A percentile compares a stretch with the other conserved stretches of the same genome.
These are phyloP conservation scores for Medicago ruthenica DNA, from an alignment of 306 rosid species.

Conservation along the genomic window DNA sequence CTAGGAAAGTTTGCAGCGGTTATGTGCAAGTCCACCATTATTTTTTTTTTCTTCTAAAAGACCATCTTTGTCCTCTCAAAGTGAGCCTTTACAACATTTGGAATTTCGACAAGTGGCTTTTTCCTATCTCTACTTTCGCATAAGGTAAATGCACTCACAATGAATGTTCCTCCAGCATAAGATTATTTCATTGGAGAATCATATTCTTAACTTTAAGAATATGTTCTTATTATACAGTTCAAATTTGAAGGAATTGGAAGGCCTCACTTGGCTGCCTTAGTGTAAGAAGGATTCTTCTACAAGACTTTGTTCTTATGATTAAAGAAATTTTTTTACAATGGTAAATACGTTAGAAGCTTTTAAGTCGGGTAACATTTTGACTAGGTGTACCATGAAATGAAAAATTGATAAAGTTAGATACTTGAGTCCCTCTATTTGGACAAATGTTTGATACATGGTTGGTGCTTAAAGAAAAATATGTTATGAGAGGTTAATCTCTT, in stretches of 20 bases:
- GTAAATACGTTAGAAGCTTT: neutral
- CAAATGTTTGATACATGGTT: too few species aligned
- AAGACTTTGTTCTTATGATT: neutral
- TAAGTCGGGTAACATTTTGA: neutral
- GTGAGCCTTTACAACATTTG: slow-evolving; percentile 17
- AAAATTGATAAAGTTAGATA: too few species aligned
- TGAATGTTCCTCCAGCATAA: slow-evolving; percentile 35
- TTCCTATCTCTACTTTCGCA: slow-evolving; percentile 37
- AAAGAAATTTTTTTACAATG: neutral
- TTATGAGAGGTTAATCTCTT: too few species aligned
- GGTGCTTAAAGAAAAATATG: too few species aligned
- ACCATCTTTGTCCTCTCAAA: slow-evolving; percentile 55
- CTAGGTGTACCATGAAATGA: neutral
- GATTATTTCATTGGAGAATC: neutral
- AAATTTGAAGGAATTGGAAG: neutral
- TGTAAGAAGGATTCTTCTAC: neutral
- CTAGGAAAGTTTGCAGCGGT: slow-evolving; percentile 43
- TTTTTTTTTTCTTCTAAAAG: slow-evolving; percentile 44
- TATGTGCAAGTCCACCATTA: slow-evolving; percentile 7
- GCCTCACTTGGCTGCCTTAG: neutral
- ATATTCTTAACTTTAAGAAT: slow-evolving; percentile 6
- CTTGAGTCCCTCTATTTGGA: too few species aligned
- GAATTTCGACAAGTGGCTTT: slow-evolving; percentile 54
- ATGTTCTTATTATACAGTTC: neutral
- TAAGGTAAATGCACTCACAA: slow-evolving; percentile 43